A percentile compares a stretch with the other conserved stretches of the same genome.
Conservation (phyloP, 192 early-diverging fungal genomes). For the Linnemannia hyalina region DNA sequence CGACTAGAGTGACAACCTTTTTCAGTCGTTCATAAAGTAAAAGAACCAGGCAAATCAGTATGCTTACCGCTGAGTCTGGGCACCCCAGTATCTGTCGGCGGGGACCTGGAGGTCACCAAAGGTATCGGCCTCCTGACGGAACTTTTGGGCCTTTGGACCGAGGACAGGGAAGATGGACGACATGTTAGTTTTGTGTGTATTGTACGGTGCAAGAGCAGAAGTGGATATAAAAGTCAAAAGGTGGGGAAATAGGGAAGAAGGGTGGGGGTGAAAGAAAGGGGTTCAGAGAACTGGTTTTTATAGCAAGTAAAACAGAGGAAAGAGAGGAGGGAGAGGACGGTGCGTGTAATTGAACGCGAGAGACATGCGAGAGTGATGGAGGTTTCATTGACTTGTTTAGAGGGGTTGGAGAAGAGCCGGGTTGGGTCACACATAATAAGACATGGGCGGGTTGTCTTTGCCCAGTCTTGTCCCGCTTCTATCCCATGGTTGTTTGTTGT, state of each 20-base stretch:
- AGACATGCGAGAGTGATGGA: not conserved
- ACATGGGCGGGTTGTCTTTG: not conserved
- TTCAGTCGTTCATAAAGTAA: not conserved
- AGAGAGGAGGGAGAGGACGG: not conserved
- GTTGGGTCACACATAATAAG: not conserved
- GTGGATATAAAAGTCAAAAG: constrained; percentile 7
- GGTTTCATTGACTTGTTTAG: not conserved
- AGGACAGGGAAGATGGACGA: constrained; percentile 37
- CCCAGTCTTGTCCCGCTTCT: not conserved
- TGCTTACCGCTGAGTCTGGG: constrained; percentile 91
- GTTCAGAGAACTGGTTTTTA: not conserved
- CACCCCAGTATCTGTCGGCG: constrained; percentile 96
- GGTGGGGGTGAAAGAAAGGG: not conserved
- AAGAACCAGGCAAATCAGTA: not conserved
- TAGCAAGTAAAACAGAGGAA: not conserved
- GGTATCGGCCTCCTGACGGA: constrained; percentile 86
- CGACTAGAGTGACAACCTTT: not conserved
- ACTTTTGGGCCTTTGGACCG: constrained; percentile 66
- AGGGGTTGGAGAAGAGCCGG: not conserved
- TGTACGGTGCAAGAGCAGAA: not conserved
- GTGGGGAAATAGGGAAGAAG: constrained; percentile 2
- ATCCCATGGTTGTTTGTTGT: not conserved
- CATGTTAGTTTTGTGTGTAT: constrained; percentile 1
- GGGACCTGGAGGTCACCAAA: constrained; percentile 97
- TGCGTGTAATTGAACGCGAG: not conserved